A percentile compares a stretch with the other conserved stretches of the same genome.
Conservation (phyloP, 495 filamentous ascomycete species). For the Tuber magnatum region DNA sequence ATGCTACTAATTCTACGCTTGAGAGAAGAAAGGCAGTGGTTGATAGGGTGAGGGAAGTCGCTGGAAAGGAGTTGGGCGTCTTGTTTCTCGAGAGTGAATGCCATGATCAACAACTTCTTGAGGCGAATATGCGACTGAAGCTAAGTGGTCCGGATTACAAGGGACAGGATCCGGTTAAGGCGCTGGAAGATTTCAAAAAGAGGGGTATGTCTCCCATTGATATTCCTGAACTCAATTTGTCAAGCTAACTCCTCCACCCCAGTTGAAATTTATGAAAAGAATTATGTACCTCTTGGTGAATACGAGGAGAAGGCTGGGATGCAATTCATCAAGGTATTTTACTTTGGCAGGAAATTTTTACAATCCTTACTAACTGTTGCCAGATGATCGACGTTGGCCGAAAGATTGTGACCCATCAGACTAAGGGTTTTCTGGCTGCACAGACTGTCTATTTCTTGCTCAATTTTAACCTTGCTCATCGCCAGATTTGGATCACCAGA, state of each 20-base stretch:
- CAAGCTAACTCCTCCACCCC: conserved; percentile 3
- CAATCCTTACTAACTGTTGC: not conserved
- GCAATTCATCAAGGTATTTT: conserved; percentile 70
- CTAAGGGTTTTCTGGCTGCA: conserved; percentile 81
- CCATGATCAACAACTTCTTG: conserved; percentile 71
- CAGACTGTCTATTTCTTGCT: conserved; percentile 88
- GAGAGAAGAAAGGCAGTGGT: conserved; percentile 75
- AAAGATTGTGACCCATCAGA: conserved; percentile 82
- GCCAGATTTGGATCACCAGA: conserved; percentile 96
- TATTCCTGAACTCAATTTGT: not conserved
- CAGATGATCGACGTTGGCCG: conserved; percentile 96
- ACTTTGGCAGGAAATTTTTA: not conserved
- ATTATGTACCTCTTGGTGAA: conserved; percentile 82
- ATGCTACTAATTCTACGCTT: conserved; percentile 93
- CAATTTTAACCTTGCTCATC: conserved; percentile 89
- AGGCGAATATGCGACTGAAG: conserved; percentile 96
- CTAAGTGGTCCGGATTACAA: conserved; percentile 96
- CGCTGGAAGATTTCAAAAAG: conserved; percentile 84
- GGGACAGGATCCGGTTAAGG: conserved; percentile 74
- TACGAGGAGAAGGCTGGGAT: conserved; percentile 83
- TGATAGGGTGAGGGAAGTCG: conserved; percentile 69
- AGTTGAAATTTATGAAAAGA: conserved; percentile 86
- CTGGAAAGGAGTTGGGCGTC: conserved; percentile 78
- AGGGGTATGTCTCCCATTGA: conserved; percentile 44
- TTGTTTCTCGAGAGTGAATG: conserved; percentile 92